Evolutionary conservation across 805 yeast species (phyloP).

Genomic region (Debaryomyces tyrocola): DNA sequence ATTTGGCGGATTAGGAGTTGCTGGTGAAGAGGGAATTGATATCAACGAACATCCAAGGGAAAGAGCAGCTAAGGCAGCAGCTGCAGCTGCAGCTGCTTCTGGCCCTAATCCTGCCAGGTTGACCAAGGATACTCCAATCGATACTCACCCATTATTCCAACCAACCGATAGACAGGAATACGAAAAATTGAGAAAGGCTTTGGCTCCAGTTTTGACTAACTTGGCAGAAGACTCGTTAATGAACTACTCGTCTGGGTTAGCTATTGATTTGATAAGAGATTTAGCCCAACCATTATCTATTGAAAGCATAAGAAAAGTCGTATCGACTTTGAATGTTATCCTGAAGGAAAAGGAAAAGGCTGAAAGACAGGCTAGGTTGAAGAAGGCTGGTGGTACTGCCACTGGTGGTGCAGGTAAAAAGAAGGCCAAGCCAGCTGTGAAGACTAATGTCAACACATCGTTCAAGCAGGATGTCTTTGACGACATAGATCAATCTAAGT

Average conservation of each 20-base stretch:
- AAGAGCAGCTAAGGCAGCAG: slow-evolving; percentile 45
- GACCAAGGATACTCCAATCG: slow-evolving; percentile 64
- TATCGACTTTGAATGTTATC: slow-evolving; percentile 78
- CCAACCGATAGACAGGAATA: slow-evolving; percentile 75
- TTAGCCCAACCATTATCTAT: slow-evolving; percentile 75
- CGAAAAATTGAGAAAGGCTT: slow-evolving; percentile 48
- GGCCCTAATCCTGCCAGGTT: slow-evolving; percentile 32
- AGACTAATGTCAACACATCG: slow-evolving; percentile 49
- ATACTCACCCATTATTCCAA: slow-evolving; percentile 77
- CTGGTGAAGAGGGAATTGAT: slow-evolving; percentile 37
- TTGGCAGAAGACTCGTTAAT: slow-evolving; percentile 57
- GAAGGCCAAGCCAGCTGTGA: slow-evolving; percentile 82
- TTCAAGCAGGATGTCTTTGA: slow-evolving; percentile 67
- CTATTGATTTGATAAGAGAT: slow-evolving; percentile 85
- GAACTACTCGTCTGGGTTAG: slow-evolving; percentile 71
- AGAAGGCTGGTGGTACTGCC: slow-evolving; percentile 80
- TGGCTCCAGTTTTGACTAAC: slow-evolving; percentile 21
- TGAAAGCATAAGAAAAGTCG: slow-evolving; percentile 82
- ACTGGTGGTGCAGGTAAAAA: slow-evolving; percentile 94
- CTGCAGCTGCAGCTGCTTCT: slow-evolving; percentile 34
- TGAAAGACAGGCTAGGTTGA: slow-evolving; percentile 84
- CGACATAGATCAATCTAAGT: slow-evolving; percentile 49
- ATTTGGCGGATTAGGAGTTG: slow-evolving; percentile 70
- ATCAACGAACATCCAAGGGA: slow-evolving; percentile 55
- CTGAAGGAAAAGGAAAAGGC: slow-evolving; percentile 84